phyloP scores from a whole-genome alignment of 345 rosid genomes.

The Gossypium turneri region DNA sequence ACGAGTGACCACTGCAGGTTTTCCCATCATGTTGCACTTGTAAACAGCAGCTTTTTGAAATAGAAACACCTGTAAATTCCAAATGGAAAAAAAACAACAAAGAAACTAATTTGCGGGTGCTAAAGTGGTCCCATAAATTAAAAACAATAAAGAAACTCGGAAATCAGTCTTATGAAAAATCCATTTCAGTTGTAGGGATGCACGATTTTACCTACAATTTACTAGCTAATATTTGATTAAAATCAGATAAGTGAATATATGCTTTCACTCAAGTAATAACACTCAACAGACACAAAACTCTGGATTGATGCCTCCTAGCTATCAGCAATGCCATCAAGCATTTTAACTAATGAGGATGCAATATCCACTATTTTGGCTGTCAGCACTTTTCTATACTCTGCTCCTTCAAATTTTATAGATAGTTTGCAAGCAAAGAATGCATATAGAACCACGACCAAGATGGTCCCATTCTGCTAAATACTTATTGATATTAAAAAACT shows the following conservation, averaged over 20 bases:
- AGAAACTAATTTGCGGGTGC: neutral
- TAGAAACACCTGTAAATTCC: constrained; percentile 64
- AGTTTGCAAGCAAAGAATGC: neutral
- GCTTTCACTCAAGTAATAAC: neutral
- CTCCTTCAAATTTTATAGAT: neutral
- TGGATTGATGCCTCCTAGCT: neutral
- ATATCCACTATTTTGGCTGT: neutral
- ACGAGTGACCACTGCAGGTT: constrained; percentile 86
- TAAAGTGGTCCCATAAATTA: neutral
- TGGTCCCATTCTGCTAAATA: neutral
- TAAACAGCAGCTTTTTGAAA: constrained; percentile 86
- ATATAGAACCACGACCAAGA: neutral
- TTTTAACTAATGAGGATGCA: neutral
- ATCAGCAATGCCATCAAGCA: neutral
- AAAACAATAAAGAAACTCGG: neutral
- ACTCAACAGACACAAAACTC: neutral
- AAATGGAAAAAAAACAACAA: constrained; percentile 4
- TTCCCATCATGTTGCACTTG: constrained; percentile 97
- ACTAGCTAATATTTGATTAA: neutral
- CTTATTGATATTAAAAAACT: neutral
- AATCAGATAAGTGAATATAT: neutral
- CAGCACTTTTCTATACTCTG: neutral
- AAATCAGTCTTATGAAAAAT: neutral
- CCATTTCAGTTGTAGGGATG: neutral
- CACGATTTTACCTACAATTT: neutral